Base-by-base conservation (phyloP, 2,329 filamentous ascomycete genomes). In the Diaporthe caulivora region DNA sequence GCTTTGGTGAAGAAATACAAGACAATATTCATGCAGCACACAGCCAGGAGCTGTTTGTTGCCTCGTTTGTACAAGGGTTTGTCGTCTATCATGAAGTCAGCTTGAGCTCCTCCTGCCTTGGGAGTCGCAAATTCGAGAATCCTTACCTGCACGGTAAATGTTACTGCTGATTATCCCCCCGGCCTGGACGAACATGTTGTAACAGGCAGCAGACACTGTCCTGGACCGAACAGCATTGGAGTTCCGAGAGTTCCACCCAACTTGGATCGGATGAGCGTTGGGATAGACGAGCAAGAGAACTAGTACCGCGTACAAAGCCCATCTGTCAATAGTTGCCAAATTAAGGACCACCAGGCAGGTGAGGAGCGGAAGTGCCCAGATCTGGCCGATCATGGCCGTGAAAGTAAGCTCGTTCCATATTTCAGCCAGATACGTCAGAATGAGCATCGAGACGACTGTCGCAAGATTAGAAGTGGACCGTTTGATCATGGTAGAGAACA, bases 361-460 rank as follows among this genome's bases (percentile, higher is more conserved):
- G 47, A 93, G 77, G 74, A 89, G 89, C 0, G 91, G 90, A 4
- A 93, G 81, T 2, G 86, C 83, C 91, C 91, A 93, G 10, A 92
- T 76, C 72, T 91, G 87, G 4, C 86, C 81, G 47, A 87, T 85
- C 77, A 83, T 78, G 29, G 84, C 84, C 34, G 87, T 82, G 9
- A 90, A 80, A 0, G 85, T 83, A 40, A 91, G 84, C 75, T 88
- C 81, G 81, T 87, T 77, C 79, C 88, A 78, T 81, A 83, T 83
- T 80, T 87, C 85, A 60, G 81, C 81, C 13, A 85, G 53, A 51
- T 85, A 84, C 4, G 82, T 83, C 9, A 85, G 74, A 0, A 71
- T 72, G 9, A 85, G 75, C 81, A 83, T 84, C 42, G 80, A 82
- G 42, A 84, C 77, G 21, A 82, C 81, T 82, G 62, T 34, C 15